Base-by-base conservation (phyloP, 2,329 filamentous ascomycete genomes). In the Botrytis cinerea region DNA sequence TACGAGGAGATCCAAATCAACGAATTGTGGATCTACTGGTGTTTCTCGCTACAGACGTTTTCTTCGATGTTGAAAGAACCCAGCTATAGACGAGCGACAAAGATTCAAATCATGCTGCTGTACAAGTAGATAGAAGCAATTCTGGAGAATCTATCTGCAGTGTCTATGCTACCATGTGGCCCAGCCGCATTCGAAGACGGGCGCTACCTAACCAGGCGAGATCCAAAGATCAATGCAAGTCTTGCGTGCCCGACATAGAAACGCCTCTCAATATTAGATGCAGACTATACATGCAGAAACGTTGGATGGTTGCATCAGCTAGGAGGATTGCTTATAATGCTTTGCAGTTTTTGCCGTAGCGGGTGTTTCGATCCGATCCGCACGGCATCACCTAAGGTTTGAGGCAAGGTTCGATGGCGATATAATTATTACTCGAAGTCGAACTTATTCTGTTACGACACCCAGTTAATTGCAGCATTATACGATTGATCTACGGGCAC, bases 201-300 rank as follows among this genome's bases (percentile, higher is more conserved):
- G 9, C 40, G 25, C 28, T 6, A 67, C 14, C 45, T 38, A 35
- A 22, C 40, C 63, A 38, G 16, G 22, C 64, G 46, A 40, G 64
- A 40, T 22, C 25, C 32, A 51, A n/a, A 8, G 32, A 38, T 67
- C 25, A 40, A 38, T 51, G 32, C 63, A 67, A 40, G 46, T 18
- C 22, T 54, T 67, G 22, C 35, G 8, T 51, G 8, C 22, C 64
- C 14, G 32, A 32, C 16, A 54, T 28, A 28, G 14, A 35, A 38
- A 54, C 22, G 63, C 46, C 46, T 67, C 22, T 54, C 14, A 67
- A 67, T 67, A 54, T 40, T 38, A 20, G 7, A 51, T 67, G 63
- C 22, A 28, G 46, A 40, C 14, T 28, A 20, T 20, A 32, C 22
- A 54, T 51, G 63, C 46, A 67, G 46, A 67, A 54, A 51, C 22